phyloP scores from a whole-genome alignment of 345 rosid species.

The Populus davidiana region DNA sequence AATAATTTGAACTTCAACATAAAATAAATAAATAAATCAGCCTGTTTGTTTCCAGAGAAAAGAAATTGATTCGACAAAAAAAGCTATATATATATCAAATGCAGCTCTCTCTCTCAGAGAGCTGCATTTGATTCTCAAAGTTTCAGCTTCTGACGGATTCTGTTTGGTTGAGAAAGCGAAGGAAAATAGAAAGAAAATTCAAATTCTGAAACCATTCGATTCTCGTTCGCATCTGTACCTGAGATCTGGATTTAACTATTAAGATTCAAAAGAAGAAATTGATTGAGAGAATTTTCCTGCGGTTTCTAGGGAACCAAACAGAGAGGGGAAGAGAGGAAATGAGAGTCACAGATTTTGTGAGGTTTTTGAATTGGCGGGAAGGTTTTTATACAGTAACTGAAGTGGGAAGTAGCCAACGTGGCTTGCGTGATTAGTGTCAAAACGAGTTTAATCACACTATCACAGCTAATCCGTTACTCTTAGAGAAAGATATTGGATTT shows the following conservation, averaged over 20 bases:
- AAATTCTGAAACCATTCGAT: not conserved
- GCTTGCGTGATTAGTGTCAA: too few species aligned
- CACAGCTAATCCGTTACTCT: too few species aligned
- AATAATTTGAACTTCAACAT: not conserved
- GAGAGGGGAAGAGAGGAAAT: not conserved
- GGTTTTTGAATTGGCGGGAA: constrained; percentile 12
- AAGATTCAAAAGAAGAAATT: not conserved
- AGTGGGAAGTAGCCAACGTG: too few species aligned
- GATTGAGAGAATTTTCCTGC: not conserved
- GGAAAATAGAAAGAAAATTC: not conserved
- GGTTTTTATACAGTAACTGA: not conserved
- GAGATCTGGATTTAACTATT: not conserved
- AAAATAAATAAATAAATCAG: not conserved
- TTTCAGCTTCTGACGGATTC: not conserved
- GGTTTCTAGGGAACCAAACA: not conserved
- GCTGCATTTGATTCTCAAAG: too few species aligned
- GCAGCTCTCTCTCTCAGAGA: too few species aligned
- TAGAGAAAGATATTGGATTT: too few species aligned
- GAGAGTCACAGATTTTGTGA: not conserved
- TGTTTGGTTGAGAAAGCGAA: not conserved
- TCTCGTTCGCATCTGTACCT: not conserved
- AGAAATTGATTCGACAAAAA: not conserved
- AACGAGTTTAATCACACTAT: too few species aligned
- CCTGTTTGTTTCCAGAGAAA: constrained; percentile 23
- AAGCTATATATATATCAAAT: not conserved